A percentile compares a stretch with the other conserved stretches of the same genome.
Conservation (phyloP, 176 grass and related monocot species). For the Elymus sibiricus region DNA sequence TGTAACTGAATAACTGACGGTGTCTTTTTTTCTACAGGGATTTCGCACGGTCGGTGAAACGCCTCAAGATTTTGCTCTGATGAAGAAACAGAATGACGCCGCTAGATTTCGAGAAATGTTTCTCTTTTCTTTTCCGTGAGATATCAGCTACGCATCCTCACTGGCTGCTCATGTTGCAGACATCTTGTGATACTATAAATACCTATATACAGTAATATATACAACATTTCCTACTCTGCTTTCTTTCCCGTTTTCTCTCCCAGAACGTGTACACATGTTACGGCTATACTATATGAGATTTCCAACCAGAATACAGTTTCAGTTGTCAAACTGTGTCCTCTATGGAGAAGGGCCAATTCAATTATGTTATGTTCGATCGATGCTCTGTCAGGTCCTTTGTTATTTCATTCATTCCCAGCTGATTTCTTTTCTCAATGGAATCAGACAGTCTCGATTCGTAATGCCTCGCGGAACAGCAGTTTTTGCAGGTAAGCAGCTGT, state of each 20-base stretch:
- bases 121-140: background rate
- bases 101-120: background rate
- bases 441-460: background rate
- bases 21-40: conserved; percentile 25
- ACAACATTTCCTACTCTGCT: background rate
- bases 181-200: background rate
- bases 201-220: background rate
- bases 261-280: background rate
- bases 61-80: conserved; percentile 66
- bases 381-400: background rate
- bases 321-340: background rate
- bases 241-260: background rate
- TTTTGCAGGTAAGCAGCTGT: background rate
- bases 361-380: background rate
- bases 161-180: background rate
- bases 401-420: background rate
- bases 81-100: background rate
- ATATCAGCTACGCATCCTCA: background rate
- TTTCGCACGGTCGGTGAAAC: conserved; percentile 69
- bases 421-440: background rate
- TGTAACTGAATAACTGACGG: background rate
- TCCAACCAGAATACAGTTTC: background rate
- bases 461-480: background rate
- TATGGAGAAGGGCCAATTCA: background rate
- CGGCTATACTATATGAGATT: background rate